Percentiles rank a stretch among this genome's conserved stretches.
Evolutionary conservation across 495 filamentous ascomycete genomes (phyloP).

Genomic region (Talaromyces proteolyticus): DNA sequence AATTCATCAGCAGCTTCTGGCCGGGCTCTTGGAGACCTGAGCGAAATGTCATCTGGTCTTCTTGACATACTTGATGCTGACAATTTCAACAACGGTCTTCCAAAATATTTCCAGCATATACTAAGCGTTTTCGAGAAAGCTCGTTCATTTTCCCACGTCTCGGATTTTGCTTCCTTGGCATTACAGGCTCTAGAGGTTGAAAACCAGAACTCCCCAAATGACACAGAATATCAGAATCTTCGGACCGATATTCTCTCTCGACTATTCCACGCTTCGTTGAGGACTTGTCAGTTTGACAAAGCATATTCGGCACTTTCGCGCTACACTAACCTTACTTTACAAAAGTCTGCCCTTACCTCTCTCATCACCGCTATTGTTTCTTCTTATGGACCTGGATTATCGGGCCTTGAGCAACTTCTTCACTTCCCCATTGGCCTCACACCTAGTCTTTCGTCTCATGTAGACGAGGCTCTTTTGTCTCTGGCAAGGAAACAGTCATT

Average conservation of each 20-base stretch:
- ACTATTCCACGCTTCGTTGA: slow-evolving; percentile 73
- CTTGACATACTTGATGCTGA: slow-evolving; percentile 67
- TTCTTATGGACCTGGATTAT: slow-evolving; percentile 49
- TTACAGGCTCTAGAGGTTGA: slow-evolving; percentile 55
- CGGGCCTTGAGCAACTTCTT: slow-evolving; percentile 55
- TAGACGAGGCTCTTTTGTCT: slow-evolving; percentile 70
- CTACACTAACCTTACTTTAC: slow-evolving; percentile 62
- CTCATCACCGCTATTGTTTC: slow-evolving; percentile 69
- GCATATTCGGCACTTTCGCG: slow-evolving; percentile 74
- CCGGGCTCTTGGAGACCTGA: slow-evolving; percentile 39
- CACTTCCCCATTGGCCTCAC: slow-evolving; percentile 58
- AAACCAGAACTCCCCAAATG: slow-evolving; percentile 26
- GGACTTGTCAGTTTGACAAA: slow-evolving; percentile 70
- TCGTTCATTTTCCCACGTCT: slow-evolving; percentile 68
- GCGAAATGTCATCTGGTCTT: slow-evolving; percentile 51
- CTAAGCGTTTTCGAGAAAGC: slow-evolving; percentile 72
- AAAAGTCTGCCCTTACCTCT: slow-evolving; percentile 54
- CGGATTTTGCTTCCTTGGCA: slow-evolving; percentile 77
- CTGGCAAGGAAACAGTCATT: slow-evolving; percentile 32
- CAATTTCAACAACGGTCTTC: slow-evolving; percentile 67
- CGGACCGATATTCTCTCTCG: slow-evolving; percentile 69
- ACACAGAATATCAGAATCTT: slow-evolving; percentile 24
- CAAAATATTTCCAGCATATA: slow-evolving; percentile 83
- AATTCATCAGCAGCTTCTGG: slow-evolving; percentile 26
- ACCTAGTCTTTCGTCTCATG: slow-evolving; percentile 63